A percentile compares a stretch with the other conserved stretches of the same genome.
Conservation (phyloP, 345 rosid species). For the Lumnitzera littorea region DNA sequence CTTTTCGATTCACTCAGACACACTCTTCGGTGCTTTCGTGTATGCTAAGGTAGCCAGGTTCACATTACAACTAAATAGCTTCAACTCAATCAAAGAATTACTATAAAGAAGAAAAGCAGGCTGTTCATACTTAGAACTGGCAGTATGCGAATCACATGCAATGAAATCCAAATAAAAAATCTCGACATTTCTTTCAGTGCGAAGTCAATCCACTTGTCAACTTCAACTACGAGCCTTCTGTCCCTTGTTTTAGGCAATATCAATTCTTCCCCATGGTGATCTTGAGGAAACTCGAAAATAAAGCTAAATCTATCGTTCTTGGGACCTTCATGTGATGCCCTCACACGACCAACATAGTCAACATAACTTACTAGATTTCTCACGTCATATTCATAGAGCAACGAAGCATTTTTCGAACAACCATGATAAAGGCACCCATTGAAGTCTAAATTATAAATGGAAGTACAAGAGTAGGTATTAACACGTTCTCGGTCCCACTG, state of each 20-base stretch:
- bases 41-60: not conserved
- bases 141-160: not conserved
- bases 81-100: slow-evolving; percentile 9
- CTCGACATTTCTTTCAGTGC: slow-evolving; percentile 5
- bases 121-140: not conserved
- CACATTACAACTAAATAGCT: slow-evolving; percentile 8
- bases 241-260: not conserved
- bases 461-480: slow-evolving; percentile 3
- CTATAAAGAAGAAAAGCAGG: slow-evolving; percentile 9
- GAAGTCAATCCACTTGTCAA: slow-evolving; percentile 8
- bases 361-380: not conserved
- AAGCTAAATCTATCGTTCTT: slow-evolving; percentile 9
- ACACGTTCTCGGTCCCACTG: too few relatives aligned
- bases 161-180: slow-evolving; percentile 11
- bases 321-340: slow-evolving; percentile 4
- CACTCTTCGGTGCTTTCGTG: slow-evolving; percentile 10
- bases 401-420: not conserved
- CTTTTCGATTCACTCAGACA: not conserved
- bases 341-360: slow-evolving; percentile 4
- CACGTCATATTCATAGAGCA: not conserved
- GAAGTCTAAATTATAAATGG: slow-evolving; percentile 10
- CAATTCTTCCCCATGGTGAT: not conserved
- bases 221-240: not conserved
- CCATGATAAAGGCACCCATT: slow-evolving; percentile 5
- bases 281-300: slow-evolving; percentile 8